Base-by-base conservation (phyloP, 768 basidiomycete species). In the Xerocomellus amylosporus region DNA sequence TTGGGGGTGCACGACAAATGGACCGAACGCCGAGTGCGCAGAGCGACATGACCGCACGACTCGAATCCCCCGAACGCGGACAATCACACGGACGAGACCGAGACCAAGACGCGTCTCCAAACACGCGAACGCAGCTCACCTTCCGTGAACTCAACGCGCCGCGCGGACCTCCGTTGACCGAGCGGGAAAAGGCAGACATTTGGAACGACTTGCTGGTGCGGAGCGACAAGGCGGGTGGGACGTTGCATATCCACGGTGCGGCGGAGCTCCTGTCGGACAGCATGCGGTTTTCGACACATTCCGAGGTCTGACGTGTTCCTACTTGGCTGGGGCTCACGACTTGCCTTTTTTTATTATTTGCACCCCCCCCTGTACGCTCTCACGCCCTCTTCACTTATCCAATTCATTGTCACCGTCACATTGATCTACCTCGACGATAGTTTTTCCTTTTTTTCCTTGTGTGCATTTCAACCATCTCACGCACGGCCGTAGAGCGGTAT, bases 211-310 rank as follows among this genome's bases (percentile, higher is more conserved):
- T 90, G 51, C 69, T 90, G 55, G 78, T 81, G 64, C 75, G 79
- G 60, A 89, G 88, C 61, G 85, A 77, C 39, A 69, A 71, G 47
- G 89, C 89, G 1, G 89, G 89, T 1, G 89, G 89, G 41, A 91
- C 89, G 49, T 64, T 90, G 51, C 86, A 83, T 60, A 64, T 90
- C 7, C 53, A 60, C 10, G 73, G 75, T 8, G 44, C 53, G 20
- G 55, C 28, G 6, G 74, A 71, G 19, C 69, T 82, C 49, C 63
- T 79, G 61, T 78, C 79, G 50, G 79, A 80, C 54, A 70, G 53
- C 26, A 45, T 78, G 26, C 70, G 75, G 8, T 71, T 77, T 47
- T 79, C 78, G 4, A 60, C 30, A 13, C 39, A 46, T 33, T 72
- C 69, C 5, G 69, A 69, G 30, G 17, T 42, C 15, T 59, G 40